Evolutionary conservation across 2,329 filamentous ascomycete genomes (phyloP), one percentile per base, ranked within the genome.

Genomic region (Macrophomina pseudophaseolina): DNA sequence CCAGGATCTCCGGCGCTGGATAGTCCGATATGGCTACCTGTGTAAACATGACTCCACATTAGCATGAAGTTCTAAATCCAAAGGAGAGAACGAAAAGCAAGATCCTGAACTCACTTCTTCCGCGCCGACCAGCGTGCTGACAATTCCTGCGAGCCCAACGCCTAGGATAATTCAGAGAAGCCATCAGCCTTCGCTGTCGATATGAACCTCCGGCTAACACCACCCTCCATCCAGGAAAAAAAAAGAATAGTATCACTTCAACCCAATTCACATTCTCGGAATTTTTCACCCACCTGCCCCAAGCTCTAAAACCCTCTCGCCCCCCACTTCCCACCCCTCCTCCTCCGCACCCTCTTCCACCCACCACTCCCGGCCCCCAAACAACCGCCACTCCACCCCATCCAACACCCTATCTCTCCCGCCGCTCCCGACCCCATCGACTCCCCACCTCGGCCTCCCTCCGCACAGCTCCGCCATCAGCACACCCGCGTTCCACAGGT

Each of bases 401-500:
- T 16, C 63, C 40, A 46, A 2, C 51, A 40, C 16, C 63, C 40
- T n/a, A 4, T 38, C 72, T 60, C 69, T 70, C 14, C 71, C 73
- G 7, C 70, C 67, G n/a, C 70, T 67, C 48, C 70, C 67, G 5
- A 3, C 4, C 5, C 69, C 68, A 54, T 68, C 66, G 5, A 48
- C 66, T 16, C 28, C 68, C 63, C 67, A 54, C 40, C 32, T 51
- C 32, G 46, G 33, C 51, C 67, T 68, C 44, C 78, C 78, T 5
- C 76, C 78, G 35, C 83, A 73, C 49, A 82, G 67, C 71, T 83
- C 81, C 4, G 75, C 81, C 76, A 82, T 75, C 69, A 82, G 72
- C 33, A 84, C 72, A 0, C 81, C 80, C 6, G 89, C 83, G 77
- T 93, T 93, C 90, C 90, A 93, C 32, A 92, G 78, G 75, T 89